Conservation (phyloP, 495 filamentous ascomycete genomes). For the Hyaloscypha bicolor region DNA sequence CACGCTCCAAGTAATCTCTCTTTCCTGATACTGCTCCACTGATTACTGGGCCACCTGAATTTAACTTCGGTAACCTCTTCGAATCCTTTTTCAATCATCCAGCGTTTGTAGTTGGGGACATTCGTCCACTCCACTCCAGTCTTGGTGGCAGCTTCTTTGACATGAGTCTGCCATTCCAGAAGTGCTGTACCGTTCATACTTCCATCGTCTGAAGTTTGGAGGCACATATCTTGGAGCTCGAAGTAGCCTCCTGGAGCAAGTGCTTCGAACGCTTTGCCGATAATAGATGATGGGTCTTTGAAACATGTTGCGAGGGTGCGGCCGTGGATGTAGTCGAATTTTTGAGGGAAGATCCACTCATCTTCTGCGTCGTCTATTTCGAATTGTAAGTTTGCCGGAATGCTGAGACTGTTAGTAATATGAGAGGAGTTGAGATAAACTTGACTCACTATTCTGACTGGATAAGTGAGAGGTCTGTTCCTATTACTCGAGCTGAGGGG, state of each 20-base stretch:
- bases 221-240: constrained; percentile 1
- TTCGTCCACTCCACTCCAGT: constrained; percentile 2
- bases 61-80: constrained; percentile 8
- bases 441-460: constrained; percentile 40
- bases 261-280: constrained; percentile 4
- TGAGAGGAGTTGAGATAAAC: neutral
- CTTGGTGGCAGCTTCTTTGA: constrained; percentile 32
- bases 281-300: constrained; percentile 4
- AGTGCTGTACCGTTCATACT: constrained; percentile 33
- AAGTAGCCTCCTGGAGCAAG: constrained; percentile 15
- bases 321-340: constrained; percentile 57
- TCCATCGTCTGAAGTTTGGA: constrained; percentile 35
- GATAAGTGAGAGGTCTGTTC: constrained; percentile 52
- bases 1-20: constrained; percentile 31
- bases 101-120: constrained; percentile 30
- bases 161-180: constrained; percentile 33
- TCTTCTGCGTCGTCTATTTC: constrained; percentile 58
- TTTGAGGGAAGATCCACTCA: constrained; percentile 50
- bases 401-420: constrained; percentile 20
- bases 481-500: constrained; percentile 39
- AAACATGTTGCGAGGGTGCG: constrained; percentile 32
- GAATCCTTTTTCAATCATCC: constrained; percentile 51
- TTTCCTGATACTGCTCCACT: neutral
- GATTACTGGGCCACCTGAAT: constrained; percentile 9
- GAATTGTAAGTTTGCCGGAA: constrained; percentile 55